Percentiles rank a stretch among this genome's conserved stretches.
These are phyloP conservation scores for Gypsophila paniculata DNA, from an alignment of 179 eudicot genomes.

Conservation along the genomic window DNA sequence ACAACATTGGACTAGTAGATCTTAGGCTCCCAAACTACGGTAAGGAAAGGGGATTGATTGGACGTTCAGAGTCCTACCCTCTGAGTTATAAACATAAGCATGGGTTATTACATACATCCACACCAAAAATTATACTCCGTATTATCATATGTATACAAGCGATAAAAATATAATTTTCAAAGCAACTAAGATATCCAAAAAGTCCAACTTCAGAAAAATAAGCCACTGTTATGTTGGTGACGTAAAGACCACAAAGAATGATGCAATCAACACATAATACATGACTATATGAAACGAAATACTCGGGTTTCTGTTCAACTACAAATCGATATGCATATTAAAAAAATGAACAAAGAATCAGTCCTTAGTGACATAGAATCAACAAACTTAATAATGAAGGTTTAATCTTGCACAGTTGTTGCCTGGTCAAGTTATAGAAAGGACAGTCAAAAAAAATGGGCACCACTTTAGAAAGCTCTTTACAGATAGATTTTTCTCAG, in stretches of 20 bases:
- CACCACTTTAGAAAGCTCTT: conserved; percentile 19
- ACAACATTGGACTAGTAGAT: not conserved
- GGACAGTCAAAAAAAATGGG: conserved; percentile 13
- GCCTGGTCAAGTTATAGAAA: conserved; percentile 17
- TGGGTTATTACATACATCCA: no score
- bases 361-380: not conserved
- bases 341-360: not conserved
- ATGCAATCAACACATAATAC: not conserved
- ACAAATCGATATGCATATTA: conserved; percentile 1
- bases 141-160: no score
- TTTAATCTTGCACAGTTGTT: conserved; percentile 9
- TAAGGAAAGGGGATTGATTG: no score
- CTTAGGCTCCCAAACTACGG: no score
- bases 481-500: conserved; percentile 4
- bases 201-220: not conserved
- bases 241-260: not conserved
- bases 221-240: not conserved
- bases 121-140: no score
- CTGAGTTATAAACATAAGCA: no score
- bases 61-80: no score
- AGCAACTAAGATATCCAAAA: not conserved
- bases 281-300: not conserved
- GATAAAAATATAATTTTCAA: not conserved
- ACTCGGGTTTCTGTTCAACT: conserved; percentile 5
- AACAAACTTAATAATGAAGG: conserved; percentile 11